Conservation (phyloP, 2,329 filamentous ascomycete species). For the Hypoxylon sp. region DNA sequence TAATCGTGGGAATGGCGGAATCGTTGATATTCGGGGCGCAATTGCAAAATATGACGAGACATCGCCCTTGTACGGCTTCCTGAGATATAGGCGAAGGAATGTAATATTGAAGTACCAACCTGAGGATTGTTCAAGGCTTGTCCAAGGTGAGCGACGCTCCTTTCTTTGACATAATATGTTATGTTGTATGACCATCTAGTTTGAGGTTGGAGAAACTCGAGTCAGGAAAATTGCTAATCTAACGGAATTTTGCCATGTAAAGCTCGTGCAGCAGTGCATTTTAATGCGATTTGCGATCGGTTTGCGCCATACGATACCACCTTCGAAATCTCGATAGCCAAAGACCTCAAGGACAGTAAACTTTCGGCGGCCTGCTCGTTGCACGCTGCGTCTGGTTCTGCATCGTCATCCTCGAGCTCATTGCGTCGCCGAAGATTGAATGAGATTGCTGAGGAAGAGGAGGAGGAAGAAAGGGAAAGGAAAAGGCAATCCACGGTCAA, state of each 20-base stretch:
- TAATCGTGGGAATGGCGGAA: slow-evolving; percentile 81
- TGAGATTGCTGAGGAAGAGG: slow-evolving; percentile 94
- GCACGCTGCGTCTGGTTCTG: slow-evolving; percentile 87
- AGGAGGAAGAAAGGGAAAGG: slow-evolving; percentile 74
- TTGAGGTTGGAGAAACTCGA: neutral
- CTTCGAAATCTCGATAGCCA: slow-evolving; percentile 79
- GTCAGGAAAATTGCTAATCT: slow-evolving; percentile 41
- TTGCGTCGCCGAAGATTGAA: slow-evolving; percentile 81
- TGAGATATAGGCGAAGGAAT: slow-evolving; percentile 89
- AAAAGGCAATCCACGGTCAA: slow-evolving; percentile 69
- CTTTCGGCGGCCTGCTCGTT: slow-evolving; percentile 90
- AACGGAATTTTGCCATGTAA: slow-evolving; percentile 41
- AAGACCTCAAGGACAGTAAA: slow-evolving; percentile 87
- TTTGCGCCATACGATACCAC: slow-evolving; percentile 90
- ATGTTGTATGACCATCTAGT: slow-evolving; percentile 41
- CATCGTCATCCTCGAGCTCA: slow-evolving; percentile 86
- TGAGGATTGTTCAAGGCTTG: slow-evolving; percentile 86
- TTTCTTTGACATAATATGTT: neutral
- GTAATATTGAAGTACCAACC: slow-evolving; percentile 94
- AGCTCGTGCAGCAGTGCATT: slow-evolving; percentile 86
- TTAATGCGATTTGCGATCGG: slow-evolving; percentile 73
- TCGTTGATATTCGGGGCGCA: slow-evolving; percentile 83
- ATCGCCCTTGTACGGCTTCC: slow-evolving; percentile 90
- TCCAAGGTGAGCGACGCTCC: slow-evolving; percentile 78
- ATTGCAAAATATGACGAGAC: slow-evolving; percentile 84